Conservation (phyloP, 371 early-diverging fungal genomes). For the Dichotomocladium elegans region DNA sequence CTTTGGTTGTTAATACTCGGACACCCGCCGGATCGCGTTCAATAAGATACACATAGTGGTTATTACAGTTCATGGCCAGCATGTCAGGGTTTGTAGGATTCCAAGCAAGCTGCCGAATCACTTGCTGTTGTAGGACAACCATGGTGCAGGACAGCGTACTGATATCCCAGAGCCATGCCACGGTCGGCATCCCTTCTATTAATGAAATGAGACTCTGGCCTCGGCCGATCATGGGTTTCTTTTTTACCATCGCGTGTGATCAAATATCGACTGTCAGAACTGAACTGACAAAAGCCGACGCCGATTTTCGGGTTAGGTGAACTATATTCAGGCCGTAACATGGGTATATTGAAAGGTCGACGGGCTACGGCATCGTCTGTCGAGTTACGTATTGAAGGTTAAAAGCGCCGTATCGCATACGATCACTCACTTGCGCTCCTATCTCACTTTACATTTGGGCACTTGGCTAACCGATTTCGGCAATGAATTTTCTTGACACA, state of each 20-base stretch:
- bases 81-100: constrained; percentile 48
- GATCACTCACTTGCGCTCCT: no score
- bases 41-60: constrained; percentile 37
- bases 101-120: constrained; percentile 51
- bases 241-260: constrained; percentile 42
- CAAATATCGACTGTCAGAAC: constrained; percentile 49
- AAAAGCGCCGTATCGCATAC: background rate
- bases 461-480: constrained; percentile 3
- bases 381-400: background rate
- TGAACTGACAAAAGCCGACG: constrained; percentile 57
- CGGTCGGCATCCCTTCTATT: constrained; percentile 59
- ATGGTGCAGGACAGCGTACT: constrained; percentile 29
- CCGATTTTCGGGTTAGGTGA: constrained; percentile 59
- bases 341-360: constrained; percentile 42
- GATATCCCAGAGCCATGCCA: constrained; percentile 65
- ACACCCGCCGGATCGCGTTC: constrained; percentile 11
- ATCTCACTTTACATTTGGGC: background rate
- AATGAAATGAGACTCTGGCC: background rate
- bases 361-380: constrained; percentile 12
- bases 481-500: background rate
- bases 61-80: constrained; percentile 50
- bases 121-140: constrained; percentile 43
- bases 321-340: constrained; percentile 51
- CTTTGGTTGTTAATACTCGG: constrained; percentile 13
- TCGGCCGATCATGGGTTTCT: constrained; percentile 14